Conservation (phyloP, 2,329 filamentous ascomycete genomes). For the Tolypocladium pustulatum region DNA sequence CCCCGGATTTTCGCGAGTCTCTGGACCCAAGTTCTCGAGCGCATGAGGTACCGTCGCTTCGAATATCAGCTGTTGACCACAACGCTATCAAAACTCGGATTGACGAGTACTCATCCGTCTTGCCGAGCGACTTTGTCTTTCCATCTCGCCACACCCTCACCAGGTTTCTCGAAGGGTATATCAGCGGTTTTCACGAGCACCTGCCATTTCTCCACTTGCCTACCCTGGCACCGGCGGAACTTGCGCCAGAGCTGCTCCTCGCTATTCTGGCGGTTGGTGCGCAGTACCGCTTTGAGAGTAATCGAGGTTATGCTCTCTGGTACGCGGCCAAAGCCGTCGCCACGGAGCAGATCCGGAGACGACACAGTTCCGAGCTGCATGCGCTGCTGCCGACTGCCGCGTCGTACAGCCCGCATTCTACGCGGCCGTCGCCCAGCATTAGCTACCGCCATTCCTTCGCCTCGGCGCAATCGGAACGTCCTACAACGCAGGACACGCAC, state of each 20-base stretch:
- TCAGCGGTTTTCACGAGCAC: conserved; percentile 53
- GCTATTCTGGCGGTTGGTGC: conserved; percentile 59
- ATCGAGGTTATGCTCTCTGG: conserved; percentile 49
- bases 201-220: conserved; percentile 55
- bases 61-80: conserved; percentile 45
- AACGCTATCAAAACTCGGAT: conserved; percentile 46
- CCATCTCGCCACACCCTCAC: conserved; percentile 60
- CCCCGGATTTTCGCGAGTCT: conserved; percentile 38
- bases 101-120: conserved; percentile 48
- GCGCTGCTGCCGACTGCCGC: conserved; percentile 45
- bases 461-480: conserved; percentile 45
- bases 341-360: conserved; percentile 45
- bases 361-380: conserved; percentile 46
- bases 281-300: conserved; percentile 53
- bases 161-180: conserved; percentile 59
- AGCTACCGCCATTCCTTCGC: conserved; percentile 49
- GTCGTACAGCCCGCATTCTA: conserved; percentile 50
- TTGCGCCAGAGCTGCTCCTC: conserved; percentile 57
- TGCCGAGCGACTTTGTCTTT: conserved; percentile 54
- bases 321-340: conserved; percentile 49
- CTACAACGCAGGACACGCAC: conserved; percentile 47
- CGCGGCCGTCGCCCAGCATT: conserved; percentile 45
- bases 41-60: conserved; percentile 24
- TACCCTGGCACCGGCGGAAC: conserved; percentile 51
- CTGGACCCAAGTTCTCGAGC: conserved; percentile 12